Percentiles rank a stretch among this genome's conserved stretches.
Conservation (phyloP, 2,329 filamentous ascomycete genomes). For the Esteya vermicola region DNA sequence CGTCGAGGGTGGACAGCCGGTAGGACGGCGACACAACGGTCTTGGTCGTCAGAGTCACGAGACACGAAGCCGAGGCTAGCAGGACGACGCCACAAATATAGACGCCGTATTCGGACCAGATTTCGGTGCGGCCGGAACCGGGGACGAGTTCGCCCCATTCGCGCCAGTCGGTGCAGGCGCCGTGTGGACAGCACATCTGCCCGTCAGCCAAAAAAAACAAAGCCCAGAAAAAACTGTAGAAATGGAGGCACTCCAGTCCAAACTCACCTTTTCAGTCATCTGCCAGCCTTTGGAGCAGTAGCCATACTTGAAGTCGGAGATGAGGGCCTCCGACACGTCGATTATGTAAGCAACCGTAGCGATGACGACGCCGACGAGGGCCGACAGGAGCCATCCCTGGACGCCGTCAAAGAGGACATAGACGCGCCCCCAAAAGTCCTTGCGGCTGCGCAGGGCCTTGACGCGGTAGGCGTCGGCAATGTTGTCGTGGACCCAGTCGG, state of each 20-base stretch:
- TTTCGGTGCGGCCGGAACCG: conserved; percentile 27
- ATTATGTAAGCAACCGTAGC: conserved; percentile 79
- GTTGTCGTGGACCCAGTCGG: conserved; percentile 95
- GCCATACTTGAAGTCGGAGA: conserved; percentile 87
- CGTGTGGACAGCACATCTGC: conserved; percentile 42
- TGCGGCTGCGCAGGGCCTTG: conserved; percentile 66
- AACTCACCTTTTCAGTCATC: conserved; percentile 44
- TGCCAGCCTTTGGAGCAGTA: conserved; percentile 65
- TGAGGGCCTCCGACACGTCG: conserved; percentile 68
- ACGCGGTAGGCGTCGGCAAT: conserved; percentile 88
- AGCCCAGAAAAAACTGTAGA: not conserved
- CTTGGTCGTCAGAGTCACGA: conserved; percentile 78
- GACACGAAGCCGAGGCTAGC: conserved; percentile 59
- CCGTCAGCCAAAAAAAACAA: not conserved
- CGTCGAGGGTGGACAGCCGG: conserved; percentile 76
- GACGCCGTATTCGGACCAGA: conserved; percentile 62
- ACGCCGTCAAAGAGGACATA: conserved; percentile 67
- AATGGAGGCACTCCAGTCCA: conserved; percentile 25
- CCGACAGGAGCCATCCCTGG: conserved; percentile 90
- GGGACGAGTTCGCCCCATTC: conserved; percentile 38
- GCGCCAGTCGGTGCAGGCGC: conserved; percentile 40
- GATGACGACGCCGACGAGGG: conserved; percentile 74
- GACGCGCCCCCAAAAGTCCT: conserved; percentile 71
- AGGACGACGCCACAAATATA: conserved; percentile 60
- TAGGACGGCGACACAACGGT: conserved; percentile 85